These are phyloP conservation scores for Aspergillus japonicus DNA, from an alignment of 2,329 filamentous ascomycete genomes.

Conservation along the genomic window DNA sequence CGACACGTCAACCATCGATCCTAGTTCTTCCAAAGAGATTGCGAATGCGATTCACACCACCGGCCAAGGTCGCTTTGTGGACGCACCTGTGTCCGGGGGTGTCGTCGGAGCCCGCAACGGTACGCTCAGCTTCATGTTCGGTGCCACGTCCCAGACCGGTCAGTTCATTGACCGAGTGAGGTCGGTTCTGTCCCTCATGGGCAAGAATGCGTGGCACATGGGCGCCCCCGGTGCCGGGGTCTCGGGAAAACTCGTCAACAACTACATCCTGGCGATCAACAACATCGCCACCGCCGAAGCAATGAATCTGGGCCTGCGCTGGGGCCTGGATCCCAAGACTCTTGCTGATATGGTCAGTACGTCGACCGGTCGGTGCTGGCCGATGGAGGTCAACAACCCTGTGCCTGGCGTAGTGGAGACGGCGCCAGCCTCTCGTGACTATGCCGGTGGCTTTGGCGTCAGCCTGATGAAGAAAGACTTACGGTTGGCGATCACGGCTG, in stretches of 20 bases:
- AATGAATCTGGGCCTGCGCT: constrained; percentile 64
- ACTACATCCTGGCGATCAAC: constrained; percentile 91
- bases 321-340: constrained; percentile 63
- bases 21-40: constrained; percentile 75
- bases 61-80: constrained; percentile 74
- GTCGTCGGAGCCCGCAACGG: constrained; percentile 87
- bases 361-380: constrained; percentile 94
- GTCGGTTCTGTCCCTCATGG: constrained; percentile 75
- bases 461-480: constrained; percentile 80
- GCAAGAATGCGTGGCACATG: constrained; percentile 79
- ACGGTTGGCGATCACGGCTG: constrained; percentile 69
- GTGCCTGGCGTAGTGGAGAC: constrained; percentile 78
- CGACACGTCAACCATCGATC: constrained; percentile 96
- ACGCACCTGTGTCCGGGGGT: constrained; percentile 95
- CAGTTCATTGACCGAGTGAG: constrained; percentile 64
- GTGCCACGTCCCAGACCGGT: constrained; percentile 52
- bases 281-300: constrained; percentile 73
- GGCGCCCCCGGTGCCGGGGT: constrained; percentile 82
- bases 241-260: constrained; percentile 92
- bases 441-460: constrained; percentile 73
- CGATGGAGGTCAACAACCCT: constrained; percentile 92
- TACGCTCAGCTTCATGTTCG: constrained; percentile 94
- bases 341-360: constrained; percentile 87
- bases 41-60: constrained; percentile 67
- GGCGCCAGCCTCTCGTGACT: constrained; percentile 74